phyloP scores from a whole-genome alignment of 352 stramenopile species.

The Globisporangium paroecandrum region DNA sequence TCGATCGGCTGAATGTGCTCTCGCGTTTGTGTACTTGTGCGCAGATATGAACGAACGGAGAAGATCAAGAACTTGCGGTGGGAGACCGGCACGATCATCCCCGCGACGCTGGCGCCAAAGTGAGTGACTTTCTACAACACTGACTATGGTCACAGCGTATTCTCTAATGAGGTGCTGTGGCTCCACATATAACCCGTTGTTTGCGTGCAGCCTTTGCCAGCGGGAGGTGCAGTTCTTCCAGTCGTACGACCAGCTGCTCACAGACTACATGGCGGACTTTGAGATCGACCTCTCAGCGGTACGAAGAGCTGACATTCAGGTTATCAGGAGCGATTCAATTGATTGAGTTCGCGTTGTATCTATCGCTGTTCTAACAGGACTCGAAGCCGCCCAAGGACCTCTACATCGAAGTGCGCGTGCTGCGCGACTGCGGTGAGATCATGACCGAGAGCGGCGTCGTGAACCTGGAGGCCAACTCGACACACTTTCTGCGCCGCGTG shows the following conservation, averaged over 20 bases:
- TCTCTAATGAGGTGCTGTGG: neutral
- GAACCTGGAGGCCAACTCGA: conserved; percentile 84
- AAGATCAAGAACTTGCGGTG: conserved; percentile 90
- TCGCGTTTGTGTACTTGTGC: neutral
- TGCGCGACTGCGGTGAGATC: conserved; percentile 87
- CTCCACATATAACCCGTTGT: neutral
- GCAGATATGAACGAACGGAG: conserved; percentile 65
- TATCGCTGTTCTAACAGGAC: conserved; percentile 35
- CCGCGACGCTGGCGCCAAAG: conserved; percentile 65
- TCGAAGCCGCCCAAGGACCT: conserved; percentile 88
- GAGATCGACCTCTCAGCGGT: conserved; percentile 85
- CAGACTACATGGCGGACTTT: conserved; percentile 87
- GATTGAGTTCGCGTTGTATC: too few relatives aligned
- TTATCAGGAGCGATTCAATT: neutral
- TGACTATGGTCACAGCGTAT: neutral
- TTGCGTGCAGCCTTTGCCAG: conserved; percentile 58
- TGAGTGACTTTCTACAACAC: conserved; percentile 17
- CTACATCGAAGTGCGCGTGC: conserved; percentile 87
- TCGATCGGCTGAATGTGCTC: neutral
- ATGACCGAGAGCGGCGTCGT: conserved; percentile 89
- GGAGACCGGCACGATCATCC: conserved; percentile 89
- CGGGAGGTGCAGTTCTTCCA: conserved; percentile 90
- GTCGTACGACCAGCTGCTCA: conserved; percentile 89
- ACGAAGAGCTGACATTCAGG: neutral
- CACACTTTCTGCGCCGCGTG: conserved; percentile 85